Evolutionary conservation across 352 stramenopile species (phyloP).

Genomic region (Thalassiosira allenii): DNA sequence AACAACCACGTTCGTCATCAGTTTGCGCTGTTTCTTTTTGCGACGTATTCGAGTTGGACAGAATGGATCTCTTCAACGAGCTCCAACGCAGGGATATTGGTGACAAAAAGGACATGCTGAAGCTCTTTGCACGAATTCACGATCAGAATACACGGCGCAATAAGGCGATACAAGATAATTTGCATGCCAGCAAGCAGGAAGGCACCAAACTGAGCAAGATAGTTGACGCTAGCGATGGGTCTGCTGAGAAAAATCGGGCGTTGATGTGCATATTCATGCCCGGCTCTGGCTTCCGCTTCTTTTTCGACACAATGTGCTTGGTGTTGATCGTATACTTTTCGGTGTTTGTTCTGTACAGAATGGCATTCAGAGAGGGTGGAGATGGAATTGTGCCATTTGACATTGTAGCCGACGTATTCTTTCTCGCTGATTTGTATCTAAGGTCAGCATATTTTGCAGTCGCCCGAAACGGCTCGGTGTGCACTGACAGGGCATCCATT

Average conservation of each 20-base stretch:
- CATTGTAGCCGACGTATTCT: slow-evolving; percentile 74
- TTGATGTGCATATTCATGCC: slow-evolving; percentile 59
- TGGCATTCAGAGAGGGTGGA: slow-evolving; percentile 59
- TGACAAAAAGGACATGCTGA: slow-evolving; percentile 61
- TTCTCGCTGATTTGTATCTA: slow-evolving; percentile 70
- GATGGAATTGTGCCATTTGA: slow-evolving; percentile 54
- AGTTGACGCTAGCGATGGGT: slow-evolving; percentile 41
- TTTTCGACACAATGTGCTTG: slow-evolving; percentile 62
- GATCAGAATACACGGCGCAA: slow-evolving; percentile 67
- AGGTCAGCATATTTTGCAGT: slow-evolving; percentile 64
- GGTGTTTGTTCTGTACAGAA: slow-evolving; percentile 53
- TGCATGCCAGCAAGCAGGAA: slow-evolving; percentile 48
- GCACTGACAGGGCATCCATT: slow-evolving; percentile 31
- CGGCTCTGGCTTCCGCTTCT: slow-evolving; percentile 60
- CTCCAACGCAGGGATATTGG: slow-evolving; percentile 64
- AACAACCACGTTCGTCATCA: slow-evolving; percentile 65
- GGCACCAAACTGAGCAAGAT: slow-evolving; percentile 68
- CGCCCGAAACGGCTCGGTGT: slow-evolving; percentile 52
- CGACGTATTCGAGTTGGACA: slow-evolving; percentile 69
- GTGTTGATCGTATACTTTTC: slow-evolving; percentile 69
- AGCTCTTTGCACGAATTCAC: slow-evolving; percentile 61
- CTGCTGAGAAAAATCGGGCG: slow-evolving; percentile 8
- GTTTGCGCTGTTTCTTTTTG: slow-evolving; percentile 72
- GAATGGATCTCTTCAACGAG: slow-evolving; percentile 68
- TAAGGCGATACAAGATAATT: slow-evolving; percentile 64